Evolutionary conservation across 73 alveolate genomes (phyloP), one percentile per base, ranked within the genome.

Genomic region (Tetrahymena malaccensis): DNA sequence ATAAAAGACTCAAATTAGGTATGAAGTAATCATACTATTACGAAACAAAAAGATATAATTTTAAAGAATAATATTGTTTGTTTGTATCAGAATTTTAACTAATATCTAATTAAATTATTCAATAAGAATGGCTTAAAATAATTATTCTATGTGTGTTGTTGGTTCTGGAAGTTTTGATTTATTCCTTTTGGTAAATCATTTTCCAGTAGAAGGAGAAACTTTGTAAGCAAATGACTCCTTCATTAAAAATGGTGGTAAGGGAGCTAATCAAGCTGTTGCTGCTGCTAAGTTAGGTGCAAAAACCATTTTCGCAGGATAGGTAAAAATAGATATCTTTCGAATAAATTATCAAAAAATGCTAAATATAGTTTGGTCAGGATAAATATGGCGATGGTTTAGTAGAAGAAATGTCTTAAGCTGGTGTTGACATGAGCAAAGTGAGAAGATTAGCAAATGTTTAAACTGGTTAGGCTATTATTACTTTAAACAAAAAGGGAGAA

Each of bases 201-300:
- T 96, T 55, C 98, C 98, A 55, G 38, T 70, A 93, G 94, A 85
- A 55, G 98, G 97, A 55, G 98, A 96, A 95, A 96, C 98, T 8
- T 34, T 96, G 1, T 93, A 94, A 31, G 97, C 98, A 40, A 85
- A 84, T 56, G 97, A 85, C 58, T 95, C 96, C 11, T 95, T 85
- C 34, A 33, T 96, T 43, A 95, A 96, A 33, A 85, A 96, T 33
- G 98, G 98, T 9, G 98, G 98, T 6, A 96, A 96, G 57, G 97
- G 97, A 25, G 98, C 98, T 33, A 96, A 96, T 94, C 34, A 93
- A 70, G 98, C 98, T 40, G 98, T 96, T 43, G 98, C 97, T 34
- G 97, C 98, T 35, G 94, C 97, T 15, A 31, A 93, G 33, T 93
- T 96, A n/a, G 94, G 94, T 16, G 94, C 94, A 3, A 56, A 56